Evolutionary conservation across 2,329 filamentous ascomycete species (phyloP).

Genomic region (Aspergillus sp.): DNA sequence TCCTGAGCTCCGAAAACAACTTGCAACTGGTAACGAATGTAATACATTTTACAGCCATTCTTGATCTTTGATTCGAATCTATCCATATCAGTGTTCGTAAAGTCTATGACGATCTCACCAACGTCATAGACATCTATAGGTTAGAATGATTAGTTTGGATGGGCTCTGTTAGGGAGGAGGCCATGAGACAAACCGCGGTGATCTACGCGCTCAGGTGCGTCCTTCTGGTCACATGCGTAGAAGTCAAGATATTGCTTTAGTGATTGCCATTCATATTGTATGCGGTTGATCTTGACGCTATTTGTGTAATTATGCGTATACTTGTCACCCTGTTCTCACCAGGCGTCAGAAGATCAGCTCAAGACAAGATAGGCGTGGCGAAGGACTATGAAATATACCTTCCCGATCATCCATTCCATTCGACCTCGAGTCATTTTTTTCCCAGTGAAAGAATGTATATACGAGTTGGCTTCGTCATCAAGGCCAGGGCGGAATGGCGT

Average conservation of each 20-base stretch:
- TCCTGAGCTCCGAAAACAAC: constrained; percentile 5
- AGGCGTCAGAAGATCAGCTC: neutral
- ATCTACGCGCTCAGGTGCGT: neutral
- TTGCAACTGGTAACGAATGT: neutral
- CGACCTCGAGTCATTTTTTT: neutral
- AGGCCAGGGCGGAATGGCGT: neutral
- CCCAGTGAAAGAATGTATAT: neutral
- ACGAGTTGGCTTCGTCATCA: neutral
- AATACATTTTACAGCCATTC: neutral
- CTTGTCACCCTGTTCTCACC: neutral
- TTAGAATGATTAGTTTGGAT: neutral
- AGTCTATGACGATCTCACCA: neutral
- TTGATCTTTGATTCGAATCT: neutral
- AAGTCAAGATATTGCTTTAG: neutral
- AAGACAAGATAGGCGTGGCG: too few species aligned
- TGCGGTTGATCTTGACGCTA: neutral
- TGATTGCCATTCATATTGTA: too few species aligned
- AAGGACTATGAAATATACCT: neutral
- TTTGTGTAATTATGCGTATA: neutral
- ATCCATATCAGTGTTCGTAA: neutral
- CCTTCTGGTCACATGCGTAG: neutral
- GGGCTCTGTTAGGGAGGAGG: too few species aligned
- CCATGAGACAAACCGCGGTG: neutral
- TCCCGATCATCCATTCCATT: constrained; percentile 7
- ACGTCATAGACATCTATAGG: neutral